These are phyloP conservation scores for Melanomma pulvis-pyrius DNA, from an alignment of 495 filamentous ascomycete genomes.

Conservation along the genomic window DNA sequence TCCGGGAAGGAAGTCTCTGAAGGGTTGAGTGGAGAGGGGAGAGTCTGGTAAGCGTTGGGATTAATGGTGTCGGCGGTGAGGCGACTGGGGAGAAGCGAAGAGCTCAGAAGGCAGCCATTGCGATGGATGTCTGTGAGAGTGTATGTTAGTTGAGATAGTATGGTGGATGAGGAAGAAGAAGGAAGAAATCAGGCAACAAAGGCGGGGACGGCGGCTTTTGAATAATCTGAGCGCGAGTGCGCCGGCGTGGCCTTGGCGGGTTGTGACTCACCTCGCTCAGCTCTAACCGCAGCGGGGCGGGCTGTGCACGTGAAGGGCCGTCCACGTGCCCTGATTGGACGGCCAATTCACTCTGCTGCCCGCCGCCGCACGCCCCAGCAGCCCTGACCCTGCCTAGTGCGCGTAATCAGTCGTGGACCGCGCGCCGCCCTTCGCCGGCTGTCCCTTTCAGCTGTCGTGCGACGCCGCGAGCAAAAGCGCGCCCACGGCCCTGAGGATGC, in stretches of 20 bases:
- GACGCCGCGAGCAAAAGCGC: conserved; percentile 5
- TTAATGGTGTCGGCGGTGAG: conserved; percentile 52
- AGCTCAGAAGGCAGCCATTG: conserved; percentile 59
- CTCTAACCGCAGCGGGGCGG: not conserved
- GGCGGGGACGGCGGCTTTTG: not conserved
- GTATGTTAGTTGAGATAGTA: conserved; percentile 37
- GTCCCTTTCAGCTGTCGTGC: conserved; percentile 1
- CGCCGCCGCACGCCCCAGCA: not conserved
- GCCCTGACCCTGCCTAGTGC: not conserved
- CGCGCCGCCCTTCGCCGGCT: not conserved
- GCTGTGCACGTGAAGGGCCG: not conserved
- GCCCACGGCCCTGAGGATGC: not conserved
- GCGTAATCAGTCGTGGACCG: not conserved
- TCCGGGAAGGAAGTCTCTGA: conserved; percentile 51
- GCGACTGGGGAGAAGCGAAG: conserved; percentile 52
- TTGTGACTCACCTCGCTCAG: conserved; percentile 1
- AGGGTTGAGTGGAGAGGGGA: conserved; percentile 46
- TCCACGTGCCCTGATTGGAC: not conserved
- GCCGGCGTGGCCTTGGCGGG: not conserved
- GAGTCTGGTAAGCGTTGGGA: conserved; percentile 43
- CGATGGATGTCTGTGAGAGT: conserved; percentile 46
- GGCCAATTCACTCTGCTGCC: not conserved
- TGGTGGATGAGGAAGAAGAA: conserved; percentile 38
- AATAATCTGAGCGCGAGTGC: not conserved
- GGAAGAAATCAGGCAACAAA: conserved; percentile 10